Percentiles rank a stretch among this genome's conserved stretches.
Evolutionary conservation across 2,329 filamentous ascomycete species (phyloP).

Genomic region (Aspergillus hortae): DNA sequence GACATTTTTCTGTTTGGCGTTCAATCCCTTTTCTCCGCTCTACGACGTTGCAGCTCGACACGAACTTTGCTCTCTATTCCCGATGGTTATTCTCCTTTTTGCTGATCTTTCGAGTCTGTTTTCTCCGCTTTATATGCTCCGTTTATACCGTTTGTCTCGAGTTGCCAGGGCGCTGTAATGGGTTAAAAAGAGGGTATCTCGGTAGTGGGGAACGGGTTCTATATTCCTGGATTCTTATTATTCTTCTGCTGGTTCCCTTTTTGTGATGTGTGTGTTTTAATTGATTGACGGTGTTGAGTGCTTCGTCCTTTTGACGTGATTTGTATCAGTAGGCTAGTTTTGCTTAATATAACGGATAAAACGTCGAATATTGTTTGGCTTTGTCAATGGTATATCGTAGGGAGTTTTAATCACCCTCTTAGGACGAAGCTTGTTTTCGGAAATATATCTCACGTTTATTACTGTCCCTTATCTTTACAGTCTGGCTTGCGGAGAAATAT

Average conservation of each 20-base stretch:
- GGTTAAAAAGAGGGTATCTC: constrained; percentile 33
- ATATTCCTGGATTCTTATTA: constrained; percentile 6
- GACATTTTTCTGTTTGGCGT: constrained; percentile 9
- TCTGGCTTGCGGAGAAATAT: no score
- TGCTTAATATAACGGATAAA: not conserved
- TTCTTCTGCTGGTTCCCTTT: constrained; percentile 3
- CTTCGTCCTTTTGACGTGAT: constrained; percentile 1
- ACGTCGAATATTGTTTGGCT: not conserved
- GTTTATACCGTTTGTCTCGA: constrained; percentile 24
- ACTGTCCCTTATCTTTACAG: no score
- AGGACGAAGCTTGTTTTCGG: no score
- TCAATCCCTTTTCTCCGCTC: constrained; percentile 1
- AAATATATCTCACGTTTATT: no score
- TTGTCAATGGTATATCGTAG: not conserved
- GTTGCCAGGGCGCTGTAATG: constrained; percentile 39
- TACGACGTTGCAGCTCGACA: constrained; percentile 23
- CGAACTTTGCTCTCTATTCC: constrained; percentile 20
- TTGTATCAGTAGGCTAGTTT: constrained; percentile 1
- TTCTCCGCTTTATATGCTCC: constrained; percentile 10
- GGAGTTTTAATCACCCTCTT: no score
- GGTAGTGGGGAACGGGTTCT: constrained; percentile 27
- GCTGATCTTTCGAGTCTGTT: constrained; percentile 7
- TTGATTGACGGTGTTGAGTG: constrained; percentile 13
- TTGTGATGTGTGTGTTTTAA: constrained; percentile 3
- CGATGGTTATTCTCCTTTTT: constrained; percentile 5